Percentiles rank a stretch among this genome's conserved stretches.
Conservation (phyloP, 371 early-diverging fungal species). For the Mucor sp. region DNA sequence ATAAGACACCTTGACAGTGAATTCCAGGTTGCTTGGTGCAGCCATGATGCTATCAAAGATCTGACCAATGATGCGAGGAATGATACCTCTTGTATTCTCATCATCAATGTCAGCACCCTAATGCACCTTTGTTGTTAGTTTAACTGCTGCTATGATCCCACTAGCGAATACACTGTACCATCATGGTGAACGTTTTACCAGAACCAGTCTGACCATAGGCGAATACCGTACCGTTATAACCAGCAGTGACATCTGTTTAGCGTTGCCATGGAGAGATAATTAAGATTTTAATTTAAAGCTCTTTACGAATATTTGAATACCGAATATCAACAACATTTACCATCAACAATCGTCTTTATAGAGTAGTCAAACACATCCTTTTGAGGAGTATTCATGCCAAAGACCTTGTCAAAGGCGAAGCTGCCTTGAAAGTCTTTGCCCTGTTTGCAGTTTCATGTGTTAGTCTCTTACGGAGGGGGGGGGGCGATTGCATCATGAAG, state of each 20-base stretch:
- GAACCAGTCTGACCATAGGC: constrained; percentile 98
- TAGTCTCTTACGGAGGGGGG: neutral
- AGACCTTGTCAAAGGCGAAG: constrained; percentile 91
- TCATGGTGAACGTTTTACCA: constrained; percentile 99
- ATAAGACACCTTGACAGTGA: constrained; percentile 93
- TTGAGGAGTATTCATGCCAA: constrained; percentile 83
- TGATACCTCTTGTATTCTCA: constrained; percentile 87
- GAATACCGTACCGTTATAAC: constrained; percentile 97
- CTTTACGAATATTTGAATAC: neutral
- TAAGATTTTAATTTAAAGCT: neutral
- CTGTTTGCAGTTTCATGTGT: constrained; percentile 38
- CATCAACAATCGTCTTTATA: constrained; percentile 89
- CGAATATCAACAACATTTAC: constrained; percentile 42
- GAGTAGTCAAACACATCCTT: constrained; percentile 87
- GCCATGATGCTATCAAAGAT: constrained; percentile 87
- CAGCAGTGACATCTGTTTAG: constrained; percentile 67
- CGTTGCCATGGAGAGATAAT: neutral
- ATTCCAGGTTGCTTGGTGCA: constrained; percentile 86
- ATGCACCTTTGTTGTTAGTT: constrained; percentile 24
- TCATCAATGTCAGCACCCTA: constrained; percentile 94
- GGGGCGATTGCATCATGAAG: neutral
- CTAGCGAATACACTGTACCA: constrained; percentile 48
- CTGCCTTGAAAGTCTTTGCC: constrained; percentile 74
- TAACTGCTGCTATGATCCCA: neutral
- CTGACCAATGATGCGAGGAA: constrained; percentile 90